Conservation (phyloP, 768 basidiomycete genomes). For the Cyclocybe aegerita region DNA sequence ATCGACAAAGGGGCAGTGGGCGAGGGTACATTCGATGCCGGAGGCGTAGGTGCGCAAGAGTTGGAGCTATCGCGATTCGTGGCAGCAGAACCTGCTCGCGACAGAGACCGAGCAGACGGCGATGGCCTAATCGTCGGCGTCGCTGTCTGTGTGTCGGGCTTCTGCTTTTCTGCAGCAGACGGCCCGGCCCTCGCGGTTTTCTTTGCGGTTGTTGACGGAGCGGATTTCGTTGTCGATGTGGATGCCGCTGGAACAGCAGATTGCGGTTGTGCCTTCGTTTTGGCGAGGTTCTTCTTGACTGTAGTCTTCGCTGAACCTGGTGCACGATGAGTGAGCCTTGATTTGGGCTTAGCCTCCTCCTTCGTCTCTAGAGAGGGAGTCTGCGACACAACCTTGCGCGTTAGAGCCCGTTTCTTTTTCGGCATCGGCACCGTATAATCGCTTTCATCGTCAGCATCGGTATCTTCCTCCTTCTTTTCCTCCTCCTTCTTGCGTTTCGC, state of each 20-base stretch:
- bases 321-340: not conserved
- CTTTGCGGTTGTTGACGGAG: not conserved
- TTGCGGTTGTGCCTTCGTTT: not conserved
- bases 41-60: too few species aligned
- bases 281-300: conserved; percentile 8
- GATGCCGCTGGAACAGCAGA: not conserved
- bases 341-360: not conserved
- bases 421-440: not conserved
- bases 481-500: conserved; percentile 9
- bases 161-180: too few species aligned
- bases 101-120: too few species aligned
- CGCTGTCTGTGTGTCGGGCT: too few species aligned
- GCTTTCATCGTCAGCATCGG: not conserved
- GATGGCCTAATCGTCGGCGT: too few species aligned
- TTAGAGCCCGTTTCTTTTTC: not conserved
- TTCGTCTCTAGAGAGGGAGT: not conserved
- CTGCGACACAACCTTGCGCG: not conserved
- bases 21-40: too few species aligned
- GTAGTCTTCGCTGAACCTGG: conserved; percentile 12
- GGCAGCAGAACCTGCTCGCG: too few species aligned
- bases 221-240: not conserved
- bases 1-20: too few species aligned
- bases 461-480: not conserved
- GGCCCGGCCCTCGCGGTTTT: not conserved
- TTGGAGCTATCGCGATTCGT: too few species aligned